Conservation (phyloP, 257 asterid genomes). For the Fraxinus cuspidata region DNA sequence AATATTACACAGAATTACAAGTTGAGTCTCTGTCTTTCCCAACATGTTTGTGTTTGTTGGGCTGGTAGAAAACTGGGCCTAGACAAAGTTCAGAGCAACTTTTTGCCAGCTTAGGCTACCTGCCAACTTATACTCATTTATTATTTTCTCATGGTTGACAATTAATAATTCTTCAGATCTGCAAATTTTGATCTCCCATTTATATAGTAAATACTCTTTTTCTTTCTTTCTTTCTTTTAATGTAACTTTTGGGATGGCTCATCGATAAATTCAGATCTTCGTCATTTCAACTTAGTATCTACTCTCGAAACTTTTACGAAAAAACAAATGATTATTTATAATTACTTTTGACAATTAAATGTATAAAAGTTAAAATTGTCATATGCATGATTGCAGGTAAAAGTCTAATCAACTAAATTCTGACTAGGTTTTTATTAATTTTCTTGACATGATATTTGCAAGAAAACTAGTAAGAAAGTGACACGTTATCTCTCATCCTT, state of each 20-base stretch:
- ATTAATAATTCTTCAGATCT: neutral
- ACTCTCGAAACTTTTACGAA: too few relatives aligned
- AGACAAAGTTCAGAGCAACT: neutral
- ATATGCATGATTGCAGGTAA: neutral
- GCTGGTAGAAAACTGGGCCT: neutral
- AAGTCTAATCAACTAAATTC: neutral
- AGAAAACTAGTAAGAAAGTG: slow-evolving; percentile 5
- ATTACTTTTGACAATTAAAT: neutral
- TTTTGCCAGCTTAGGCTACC: slow-evolving; percentile 4
- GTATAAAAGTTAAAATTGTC: neutral
- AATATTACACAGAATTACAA: neutral
- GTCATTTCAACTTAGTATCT: too few relatives aligned
- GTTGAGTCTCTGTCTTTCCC: slow-evolving; percentile 1
- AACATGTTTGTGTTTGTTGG: slow-evolving; percentile 11
- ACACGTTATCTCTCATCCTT: slow-evolving; percentile 1
- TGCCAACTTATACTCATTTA: neutral
- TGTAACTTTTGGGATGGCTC: too few relatives aligned
- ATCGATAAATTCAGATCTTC: too few relatives aligned
- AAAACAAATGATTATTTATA: neutral
- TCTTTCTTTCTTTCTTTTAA: too few relatives aligned
- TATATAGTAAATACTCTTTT: too few relatives aligned
- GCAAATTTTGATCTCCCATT: neutral
- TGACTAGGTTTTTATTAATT: neutral
- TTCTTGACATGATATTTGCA: slow-evolving; percentile 2
- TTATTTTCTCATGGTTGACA: neutral